Conservation (phyloP, 2,329 filamentous ascomycete species). For the Alternaria novae-zelandiae region DNA sequence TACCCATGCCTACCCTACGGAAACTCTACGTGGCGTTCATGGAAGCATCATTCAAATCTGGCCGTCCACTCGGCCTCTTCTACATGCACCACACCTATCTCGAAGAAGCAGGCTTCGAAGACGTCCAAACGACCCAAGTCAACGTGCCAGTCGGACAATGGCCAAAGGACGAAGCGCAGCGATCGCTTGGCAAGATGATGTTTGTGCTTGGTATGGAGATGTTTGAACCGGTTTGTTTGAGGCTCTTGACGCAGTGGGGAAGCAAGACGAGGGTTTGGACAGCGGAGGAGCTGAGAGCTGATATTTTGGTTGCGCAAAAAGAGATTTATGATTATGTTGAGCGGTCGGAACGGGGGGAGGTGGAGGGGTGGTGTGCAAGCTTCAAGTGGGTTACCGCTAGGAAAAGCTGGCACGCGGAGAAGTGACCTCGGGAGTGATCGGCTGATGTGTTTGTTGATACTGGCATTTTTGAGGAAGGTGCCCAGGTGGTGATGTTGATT, state of each 20-base stretch:
- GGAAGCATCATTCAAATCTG: conserved; percentile 49
- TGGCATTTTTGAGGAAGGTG: not conserved
- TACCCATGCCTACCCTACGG: conserved; percentile 33
- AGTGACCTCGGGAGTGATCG: not conserved
- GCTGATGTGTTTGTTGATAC: not conserved
- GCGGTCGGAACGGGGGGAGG: conserved; percentile 29
- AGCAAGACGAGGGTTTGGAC: conserved; percentile 38
- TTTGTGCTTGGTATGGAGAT: conserved; percentile 44
- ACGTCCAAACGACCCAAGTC: conserved; percentile 50
- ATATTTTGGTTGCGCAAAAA: conserved; percentile 29
- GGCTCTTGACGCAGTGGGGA: conserved; percentile 39
- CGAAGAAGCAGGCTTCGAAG: conserved; percentile 53
- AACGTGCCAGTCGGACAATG: conserved; percentile 46
- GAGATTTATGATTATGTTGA: conserved; percentile 39
- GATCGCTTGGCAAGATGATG: conserved; percentile 43
- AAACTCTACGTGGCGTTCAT: conserved; percentile 38
- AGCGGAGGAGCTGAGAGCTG: conserved; percentile 30
- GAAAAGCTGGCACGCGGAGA: conserved; percentile 34
- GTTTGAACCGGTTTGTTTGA: conserved; percentile 35
- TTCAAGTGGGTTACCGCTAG: conserved; percentile 46
- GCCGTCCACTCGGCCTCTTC: conserved; percentile 50
- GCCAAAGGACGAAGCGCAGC: conserved; percentile 39
- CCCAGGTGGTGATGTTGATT: not conserved
- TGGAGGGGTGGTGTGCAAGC: conserved; percentile 42
- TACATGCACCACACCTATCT: conserved; percentile 53